Percentiles rank a stretch among this genome's conserved stretches.
phyloP scores from a whole-genome alignment of 139 green algal genomes.

The Chlorella sp. region DNA sequence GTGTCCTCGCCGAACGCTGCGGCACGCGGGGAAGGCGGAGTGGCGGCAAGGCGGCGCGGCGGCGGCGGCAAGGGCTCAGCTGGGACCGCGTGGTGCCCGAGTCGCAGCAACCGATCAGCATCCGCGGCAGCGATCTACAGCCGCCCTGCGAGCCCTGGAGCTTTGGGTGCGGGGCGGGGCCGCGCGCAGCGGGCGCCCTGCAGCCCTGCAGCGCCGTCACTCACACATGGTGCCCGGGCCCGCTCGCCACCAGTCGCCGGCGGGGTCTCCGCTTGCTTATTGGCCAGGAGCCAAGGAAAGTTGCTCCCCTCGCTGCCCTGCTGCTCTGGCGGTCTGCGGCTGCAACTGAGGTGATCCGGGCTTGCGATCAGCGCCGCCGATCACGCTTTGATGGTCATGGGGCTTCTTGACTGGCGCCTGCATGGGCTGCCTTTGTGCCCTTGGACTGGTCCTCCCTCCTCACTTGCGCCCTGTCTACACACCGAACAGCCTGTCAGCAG shows the following conservation, averaged over 20 bases:
- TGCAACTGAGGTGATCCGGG: no score
- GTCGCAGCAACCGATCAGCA: background rate
- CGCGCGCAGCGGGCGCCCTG: background rate
- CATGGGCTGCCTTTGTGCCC: no score
- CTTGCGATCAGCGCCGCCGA: no score
- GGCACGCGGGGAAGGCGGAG: background rate
- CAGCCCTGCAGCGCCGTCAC: background rate
- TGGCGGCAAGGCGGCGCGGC: background rate
- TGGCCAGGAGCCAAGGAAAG: no score
- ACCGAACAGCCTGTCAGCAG: no score
- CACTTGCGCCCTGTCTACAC: no score
- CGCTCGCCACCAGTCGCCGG: background rate
- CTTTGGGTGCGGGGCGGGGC: background rate
- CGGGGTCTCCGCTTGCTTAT: conserved; percentile 9
- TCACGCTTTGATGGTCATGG: no score
- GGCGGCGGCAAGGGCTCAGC: background rate
- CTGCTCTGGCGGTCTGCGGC: no score
- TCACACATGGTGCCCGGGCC: conserved; percentile 12
- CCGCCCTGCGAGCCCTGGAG: background rate
- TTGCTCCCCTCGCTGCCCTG: no score
- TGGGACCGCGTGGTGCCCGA: background rate
- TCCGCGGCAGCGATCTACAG: background rate
- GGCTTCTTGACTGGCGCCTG: no score
- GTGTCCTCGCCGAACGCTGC: conserved; percentile 40
- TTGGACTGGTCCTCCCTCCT: no score